phyloP scores from a whole-genome alignment of 1,284 basidiomycete species.

The Afroboletus lepidellus region DNA sequence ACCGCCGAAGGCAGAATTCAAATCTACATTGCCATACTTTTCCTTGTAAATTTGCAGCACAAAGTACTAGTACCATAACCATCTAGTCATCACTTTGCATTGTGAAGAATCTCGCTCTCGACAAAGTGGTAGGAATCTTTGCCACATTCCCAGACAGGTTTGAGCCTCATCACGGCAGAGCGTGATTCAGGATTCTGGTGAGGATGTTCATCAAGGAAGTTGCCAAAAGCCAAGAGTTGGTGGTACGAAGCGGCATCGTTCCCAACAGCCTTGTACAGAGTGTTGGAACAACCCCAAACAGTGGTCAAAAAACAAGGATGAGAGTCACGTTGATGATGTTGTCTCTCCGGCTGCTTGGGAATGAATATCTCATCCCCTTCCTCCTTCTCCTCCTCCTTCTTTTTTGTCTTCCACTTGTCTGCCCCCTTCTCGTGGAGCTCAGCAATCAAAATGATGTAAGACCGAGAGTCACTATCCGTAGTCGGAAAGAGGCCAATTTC shows the following conservation, averaged over 20 bases:
- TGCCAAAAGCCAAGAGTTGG: no score
- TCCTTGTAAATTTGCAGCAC: no score
- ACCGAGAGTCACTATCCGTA: not conserved
- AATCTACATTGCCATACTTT: no score
- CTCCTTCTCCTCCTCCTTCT: no score
- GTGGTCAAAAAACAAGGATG: not conserved
- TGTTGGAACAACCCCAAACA: not conserved
- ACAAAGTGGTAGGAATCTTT: not conserved
- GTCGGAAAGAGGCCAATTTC: not conserved
- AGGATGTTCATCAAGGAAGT: no score
- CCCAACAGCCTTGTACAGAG: not conserved
- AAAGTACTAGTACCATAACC: no score
- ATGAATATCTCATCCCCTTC: not conserved
- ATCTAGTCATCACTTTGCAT: no score
- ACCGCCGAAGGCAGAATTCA: no score
- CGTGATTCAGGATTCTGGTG: not conserved
- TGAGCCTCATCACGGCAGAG: not conserved
- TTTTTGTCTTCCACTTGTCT: not conserved
- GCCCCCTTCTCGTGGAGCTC: not conserved
- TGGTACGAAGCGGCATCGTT: no score
- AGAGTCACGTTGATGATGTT: not conserved
- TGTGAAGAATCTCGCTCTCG: no score
- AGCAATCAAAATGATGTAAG: not conserved
- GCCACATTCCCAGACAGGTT: not conserved
- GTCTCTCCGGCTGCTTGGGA: not conserved